phyloP scores from a whole-genome alignment of 1,284 basidiomycete species.

The Paramarasmius palmivorus region DNA sequence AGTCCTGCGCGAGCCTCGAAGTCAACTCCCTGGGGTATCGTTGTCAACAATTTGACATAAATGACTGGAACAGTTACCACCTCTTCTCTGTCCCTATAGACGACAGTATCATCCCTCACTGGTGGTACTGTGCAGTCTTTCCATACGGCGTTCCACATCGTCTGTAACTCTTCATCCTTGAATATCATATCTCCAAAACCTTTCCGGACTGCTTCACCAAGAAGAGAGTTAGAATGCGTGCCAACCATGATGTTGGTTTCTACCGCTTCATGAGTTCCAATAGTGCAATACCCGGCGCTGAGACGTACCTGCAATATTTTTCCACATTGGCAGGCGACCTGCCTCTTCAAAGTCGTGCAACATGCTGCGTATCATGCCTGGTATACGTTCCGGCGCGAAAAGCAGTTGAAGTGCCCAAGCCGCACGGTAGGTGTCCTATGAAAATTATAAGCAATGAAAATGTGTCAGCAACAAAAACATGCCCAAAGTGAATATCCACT shows the following conservation, averaged over 20 bases:
- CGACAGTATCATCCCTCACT: slow-evolving; percentile 54
- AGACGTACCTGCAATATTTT: slow-evolving; percentile 72
- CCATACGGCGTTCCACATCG: slow-evolving; percentile 75
- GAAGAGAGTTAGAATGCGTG: slow-evolving; percentile 79
- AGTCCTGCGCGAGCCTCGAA: slow-evolving; percentile 83
- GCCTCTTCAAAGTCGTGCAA: slow-evolving; percentile 77
- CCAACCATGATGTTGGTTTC: slow-evolving; percentile 80
- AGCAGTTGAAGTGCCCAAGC: slow-evolving; percentile 80
- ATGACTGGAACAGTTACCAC: slow-evolving; percentile 28
- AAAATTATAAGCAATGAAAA: background rate
- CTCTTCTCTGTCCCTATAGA: slow-evolving; percentile 75
- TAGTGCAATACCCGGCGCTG: background rate
- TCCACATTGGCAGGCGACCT: slow-evolving; percentile 91
- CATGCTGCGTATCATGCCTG: slow-evolving; percentile 80
- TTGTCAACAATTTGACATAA: slow-evolving; percentile 4
- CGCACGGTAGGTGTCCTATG: slow-evolving; percentile 76
- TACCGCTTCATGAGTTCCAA: slow-evolving; percentile 20
- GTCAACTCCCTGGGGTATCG: slow-evolving; percentile 57
- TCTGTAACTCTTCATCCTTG: slow-evolving; percentile 43
- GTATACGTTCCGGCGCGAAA: slow-evolving; percentile 72
- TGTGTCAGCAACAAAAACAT: slow-evolving; percentile 13
- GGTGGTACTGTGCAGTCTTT: slow-evolving; percentile 78
- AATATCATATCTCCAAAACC: slow-evolving; percentile 37
- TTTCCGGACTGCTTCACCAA: slow-evolving; percentile 77
- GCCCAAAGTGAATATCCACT: slow-evolving; percentile 87